These are phyloP conservation scores for Suillus subluteus DNA, from an alignment of 768 basidiomycete genomes.

Conservation along the genomic window DNA sequence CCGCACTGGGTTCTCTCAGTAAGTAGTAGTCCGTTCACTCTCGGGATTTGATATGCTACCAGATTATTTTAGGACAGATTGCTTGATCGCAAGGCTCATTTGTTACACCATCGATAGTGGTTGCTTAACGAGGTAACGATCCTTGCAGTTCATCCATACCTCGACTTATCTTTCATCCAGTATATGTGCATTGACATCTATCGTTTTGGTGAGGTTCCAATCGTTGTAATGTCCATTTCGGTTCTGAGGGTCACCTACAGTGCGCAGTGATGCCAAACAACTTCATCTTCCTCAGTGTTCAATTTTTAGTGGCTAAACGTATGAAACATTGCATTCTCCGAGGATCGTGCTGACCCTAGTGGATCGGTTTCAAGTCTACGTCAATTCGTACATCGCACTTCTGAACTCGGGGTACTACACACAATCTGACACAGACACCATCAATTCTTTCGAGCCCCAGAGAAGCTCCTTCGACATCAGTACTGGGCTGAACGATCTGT, in stretches of 20 bases:
- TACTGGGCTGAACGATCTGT: too few relatives aligned
- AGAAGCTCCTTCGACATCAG: not conserved
- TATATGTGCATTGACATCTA: not conserved
- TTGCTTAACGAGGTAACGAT: constrained; percentile 8
- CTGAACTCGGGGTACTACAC: constrained; percentile 3
- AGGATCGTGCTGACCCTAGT: not conserved
- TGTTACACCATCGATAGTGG: not conserved
- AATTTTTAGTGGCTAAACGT: not conserved
- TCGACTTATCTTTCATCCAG: not conserved
- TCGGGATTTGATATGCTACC: not conserved
- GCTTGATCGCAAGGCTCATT: constrained; percentile 5
- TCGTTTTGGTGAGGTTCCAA: not conserved
- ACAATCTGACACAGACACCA: too few relatives aligned
- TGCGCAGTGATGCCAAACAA: not conserved
- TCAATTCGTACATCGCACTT: constrained; percentile 12
- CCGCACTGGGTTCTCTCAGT: constrained; percentile 4
- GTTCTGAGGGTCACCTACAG: not conserved
- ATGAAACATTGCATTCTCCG: not conserved
- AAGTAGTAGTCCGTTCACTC: not conserved
- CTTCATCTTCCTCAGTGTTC: not conserved
- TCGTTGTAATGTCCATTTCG: not conserved
- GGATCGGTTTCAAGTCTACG: not conserved
- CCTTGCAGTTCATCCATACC: too few relatives aligned
- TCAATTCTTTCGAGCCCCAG: not conserved
- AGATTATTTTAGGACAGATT: not conserved